These are phyloP conservation scores for Flaveria sonorensis DNA, from an alignment of 129 eudicot genomes.

Conservation along the genomic window DNA sequence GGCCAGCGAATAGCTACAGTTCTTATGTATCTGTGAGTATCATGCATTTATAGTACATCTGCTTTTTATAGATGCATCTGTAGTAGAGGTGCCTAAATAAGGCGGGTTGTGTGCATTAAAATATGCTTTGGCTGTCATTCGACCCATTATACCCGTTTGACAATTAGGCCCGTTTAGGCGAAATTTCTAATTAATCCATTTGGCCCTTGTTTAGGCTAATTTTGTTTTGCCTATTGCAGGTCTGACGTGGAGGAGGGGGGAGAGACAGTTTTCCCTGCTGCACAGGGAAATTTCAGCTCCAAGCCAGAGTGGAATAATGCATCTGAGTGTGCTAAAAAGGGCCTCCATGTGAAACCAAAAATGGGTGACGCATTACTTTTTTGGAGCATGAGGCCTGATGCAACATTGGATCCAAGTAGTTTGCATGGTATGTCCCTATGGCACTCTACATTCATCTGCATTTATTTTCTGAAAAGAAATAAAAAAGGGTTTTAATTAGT, in stretches of 20 bases:
- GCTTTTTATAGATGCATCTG: slow-evolving; percentile 2
- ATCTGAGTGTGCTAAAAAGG: slow-evolving; percentile 92
- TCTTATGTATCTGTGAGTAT: slow-evolving; percentile 91
- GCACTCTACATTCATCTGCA: neutral
- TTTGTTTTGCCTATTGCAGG: slow-evolving; percentile 33
- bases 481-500: neutral
- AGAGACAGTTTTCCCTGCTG: slow-evolving; percentile 90
- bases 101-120: neutral
- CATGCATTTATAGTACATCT: neutral
- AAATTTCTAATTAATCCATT: neutral
- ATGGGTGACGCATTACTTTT: slow-evolving; percentile 96
- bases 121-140: neutral
- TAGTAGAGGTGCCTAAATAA: neutral
- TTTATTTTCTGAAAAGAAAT: slow-evolving; percentile 6
- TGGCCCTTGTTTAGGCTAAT: neutral
- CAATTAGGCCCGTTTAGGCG: neutral
- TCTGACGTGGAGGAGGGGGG: slow-evolving; percentile 99
- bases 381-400: slow-evolving; percentile 99
- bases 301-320: slow-evolving; percentile 75
- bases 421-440: slow-evolving; percentile 66
- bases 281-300: slow-evolving; percentile 69
- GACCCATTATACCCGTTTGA: neutral
- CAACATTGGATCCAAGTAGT: slow-evolving; percentile 86
- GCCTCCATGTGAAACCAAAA: slow-evolving; percentile 81
- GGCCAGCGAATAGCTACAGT: slow-evolving; percentile 97